phyloP scores from a whole-genome alignment of 768 basidiomycete species.

The Kwoniella mangroviensis region DNA sequence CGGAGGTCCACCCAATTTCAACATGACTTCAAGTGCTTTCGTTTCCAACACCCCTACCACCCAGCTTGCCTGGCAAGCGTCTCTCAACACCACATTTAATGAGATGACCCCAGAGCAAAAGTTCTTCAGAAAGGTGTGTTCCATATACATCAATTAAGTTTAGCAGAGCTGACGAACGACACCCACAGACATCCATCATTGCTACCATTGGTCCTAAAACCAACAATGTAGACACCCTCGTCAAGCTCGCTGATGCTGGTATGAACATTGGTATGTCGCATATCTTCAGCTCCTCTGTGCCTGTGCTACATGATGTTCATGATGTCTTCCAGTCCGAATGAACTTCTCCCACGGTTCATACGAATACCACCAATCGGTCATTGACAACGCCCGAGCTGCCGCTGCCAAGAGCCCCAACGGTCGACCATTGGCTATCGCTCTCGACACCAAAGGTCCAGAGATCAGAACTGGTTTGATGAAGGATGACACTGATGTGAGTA shows the following conservation, averaged over 20 bases:
- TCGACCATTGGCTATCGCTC: conserved; percentile 93
- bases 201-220: conserved; percentile 99
- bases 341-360: conserved; percentile 99
- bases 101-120: conserved; percentile 78
- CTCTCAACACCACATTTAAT: conserved; percentile 73
- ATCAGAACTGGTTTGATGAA: conserved; percentile 95
- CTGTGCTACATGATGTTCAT: conserved; percentile 10
- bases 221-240: conserved; percentile 86
- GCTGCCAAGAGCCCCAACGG: conserved; percentile 72
- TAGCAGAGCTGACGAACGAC: conserved; percentile 2
- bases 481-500: conserved; percentile 78
- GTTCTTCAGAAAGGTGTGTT: conserved; percentile 82
- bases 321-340: conserved; percentile 81
- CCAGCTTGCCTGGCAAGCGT: conserved; percentile 91
- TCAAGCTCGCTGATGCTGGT: conserved; percentile 82
- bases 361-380: conserved; percentile 98
- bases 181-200: conserved; percentile 85
- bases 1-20: conserved; percentile 3
- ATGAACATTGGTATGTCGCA: conserved; percentile 88
- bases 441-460: conserved; percentile 99
- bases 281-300: neutral
- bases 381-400: conserved; percentile 93
- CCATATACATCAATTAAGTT: neutral
- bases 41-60: conserved; percentile 43
- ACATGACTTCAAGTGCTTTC: conserved; percentile 21